A percentile compares a stretch with the other conserved stretches of the same genome.
Evolutionary conservation across 2,329 filamentous ascomycete genomes (phyloP).

Genomic region (Pseudocercospora crystallina): DNA sequence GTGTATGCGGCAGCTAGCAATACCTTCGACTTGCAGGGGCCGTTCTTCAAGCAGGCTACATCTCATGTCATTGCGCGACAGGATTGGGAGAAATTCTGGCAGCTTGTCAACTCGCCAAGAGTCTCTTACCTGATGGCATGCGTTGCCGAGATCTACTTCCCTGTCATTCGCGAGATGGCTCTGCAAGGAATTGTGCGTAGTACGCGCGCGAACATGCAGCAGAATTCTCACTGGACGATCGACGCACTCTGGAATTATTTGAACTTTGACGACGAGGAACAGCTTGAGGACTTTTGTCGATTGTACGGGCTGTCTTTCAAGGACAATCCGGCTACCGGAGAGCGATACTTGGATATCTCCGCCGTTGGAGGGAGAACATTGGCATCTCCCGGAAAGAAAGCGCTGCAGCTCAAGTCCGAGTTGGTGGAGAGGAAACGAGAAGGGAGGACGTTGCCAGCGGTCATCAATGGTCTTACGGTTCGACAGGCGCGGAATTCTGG

Average conservation of each 20-base stretch:
- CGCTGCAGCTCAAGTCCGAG: conserved; percentile 43
- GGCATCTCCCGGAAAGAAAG: conserved; percentile 25
- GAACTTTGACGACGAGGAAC: conserved; percentile 56
- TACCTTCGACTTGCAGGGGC: conserved; percentile 52
- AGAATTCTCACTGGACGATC: conserved; percentile 58
- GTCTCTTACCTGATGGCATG: conserved; percentile 65
- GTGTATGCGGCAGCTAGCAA: conserved; percentile 58
- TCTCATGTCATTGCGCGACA: conserved; percentile 56
- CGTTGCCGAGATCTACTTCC: conserved; percentile 64
- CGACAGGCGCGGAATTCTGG: conserved; percentile 50
- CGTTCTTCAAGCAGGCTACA: conserved; percentile 45
- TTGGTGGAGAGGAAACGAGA: conserved; percentile 60
- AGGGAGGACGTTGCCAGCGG: conserved; percentile 54
- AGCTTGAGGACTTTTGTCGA: conserved; percentile 56
- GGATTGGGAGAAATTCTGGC: conserved; percentile 60
- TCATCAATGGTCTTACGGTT: conserved; percentile 58
- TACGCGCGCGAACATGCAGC: conserved; percentile 22
- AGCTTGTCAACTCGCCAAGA: conserved; percentile 52
- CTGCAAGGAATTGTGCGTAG: conserved; percentile 44
- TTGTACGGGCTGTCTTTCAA: conserved; percentile 54
- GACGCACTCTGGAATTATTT: conserved; percentile 53
- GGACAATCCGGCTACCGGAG: conserved; percentile 41
- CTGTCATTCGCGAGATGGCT: conserved; percentile 56
- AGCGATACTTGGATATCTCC: conserved; percentile 53
- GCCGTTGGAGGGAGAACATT: conserved; percentile 42